Percentiles rank a stretch among this genome's conserved stretches.
Evolutionary conservation across 768 basidiomycete species (phyloP).

Genomic region (Serendipita sp.): DNA sequence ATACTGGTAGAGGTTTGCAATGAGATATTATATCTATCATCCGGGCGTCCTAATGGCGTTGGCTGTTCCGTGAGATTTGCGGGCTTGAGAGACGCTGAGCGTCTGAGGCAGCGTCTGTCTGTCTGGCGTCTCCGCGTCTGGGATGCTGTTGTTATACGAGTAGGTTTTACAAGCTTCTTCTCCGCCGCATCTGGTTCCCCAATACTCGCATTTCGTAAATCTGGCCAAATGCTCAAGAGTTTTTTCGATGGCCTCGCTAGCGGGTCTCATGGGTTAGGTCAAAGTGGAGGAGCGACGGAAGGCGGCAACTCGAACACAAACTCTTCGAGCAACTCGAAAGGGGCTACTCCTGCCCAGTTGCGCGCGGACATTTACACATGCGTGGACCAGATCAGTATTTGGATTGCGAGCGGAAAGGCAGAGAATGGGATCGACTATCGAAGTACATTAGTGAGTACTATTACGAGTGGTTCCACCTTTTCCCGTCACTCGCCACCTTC

Average conservation of each 20-base stretch:
- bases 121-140: not conserved
- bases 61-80: not conserved
- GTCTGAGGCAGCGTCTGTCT: not conserved
- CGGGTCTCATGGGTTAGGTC: not conserved
- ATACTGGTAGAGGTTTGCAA: no score
- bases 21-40: no score
- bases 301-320: not conserved
- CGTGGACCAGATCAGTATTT: not conserved
- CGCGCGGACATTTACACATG: not conserved
- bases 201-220: not conserved
- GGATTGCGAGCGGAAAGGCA: conserved; percentile 2
- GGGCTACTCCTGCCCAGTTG: not conserved
- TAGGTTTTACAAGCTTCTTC: not conserved
- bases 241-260: not conserved
- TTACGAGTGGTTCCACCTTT: not conserved
- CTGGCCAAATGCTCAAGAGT: conserved; percentile 2
- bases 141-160: not conserved
- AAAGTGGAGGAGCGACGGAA: no score
- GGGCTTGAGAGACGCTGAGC: not conserved
- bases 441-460: not conserved
- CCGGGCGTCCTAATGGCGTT: no score
- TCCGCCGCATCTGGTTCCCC: not conserved
- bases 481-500: not conserved
- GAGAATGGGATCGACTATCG: conserved; percentile 5
- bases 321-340: not conserved